A percentile compares a stretch with the other conserved stretches of the same genome.
Evolutionary conservation across 441 rosid species (phyloP).

Genomic region (Erodium texanum): DNA sequence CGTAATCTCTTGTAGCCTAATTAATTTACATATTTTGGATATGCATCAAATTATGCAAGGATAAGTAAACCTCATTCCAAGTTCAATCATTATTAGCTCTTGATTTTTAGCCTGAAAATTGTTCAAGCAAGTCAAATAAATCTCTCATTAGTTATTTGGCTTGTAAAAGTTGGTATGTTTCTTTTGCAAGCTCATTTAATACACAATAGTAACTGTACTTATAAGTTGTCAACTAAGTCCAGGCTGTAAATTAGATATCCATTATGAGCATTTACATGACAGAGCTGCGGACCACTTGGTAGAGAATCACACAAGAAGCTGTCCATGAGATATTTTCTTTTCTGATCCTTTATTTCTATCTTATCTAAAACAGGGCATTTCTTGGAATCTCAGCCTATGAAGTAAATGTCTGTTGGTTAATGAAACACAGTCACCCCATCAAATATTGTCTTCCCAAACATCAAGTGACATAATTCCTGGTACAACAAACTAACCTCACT

Average conservation of each 20-base stretch:
- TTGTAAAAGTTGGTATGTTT: background rate
- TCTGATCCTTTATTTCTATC: background rate
- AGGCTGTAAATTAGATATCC: background rate
- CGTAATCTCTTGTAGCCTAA: background rate
- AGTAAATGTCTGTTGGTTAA: background rate
- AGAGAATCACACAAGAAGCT: background rate
- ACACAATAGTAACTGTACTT: background rate
- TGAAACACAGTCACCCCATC: background rate
- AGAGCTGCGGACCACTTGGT: background rate
- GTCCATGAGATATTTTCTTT: background rate
- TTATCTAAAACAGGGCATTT: background rate
- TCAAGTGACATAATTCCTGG: background rate
- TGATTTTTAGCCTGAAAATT: background rate
- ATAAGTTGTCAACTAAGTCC: background rate
- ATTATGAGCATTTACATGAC: background rate
- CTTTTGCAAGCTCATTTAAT: background rate
- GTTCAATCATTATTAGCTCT: background rate
- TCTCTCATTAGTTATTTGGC: background rate
- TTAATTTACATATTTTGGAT: background rate
- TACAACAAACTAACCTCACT: slow-evolving; percentile 46
- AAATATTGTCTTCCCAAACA: background rate
- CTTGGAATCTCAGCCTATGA: background rate
- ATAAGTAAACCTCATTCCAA: background rate
- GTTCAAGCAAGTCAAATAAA: background rate
- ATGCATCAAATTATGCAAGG: background rate